Evolutionary conservation across 1,284 basidiomycete genomes (phyloP).

Genomic region (Sporisorium iseilematis-ciliati): DNA sequence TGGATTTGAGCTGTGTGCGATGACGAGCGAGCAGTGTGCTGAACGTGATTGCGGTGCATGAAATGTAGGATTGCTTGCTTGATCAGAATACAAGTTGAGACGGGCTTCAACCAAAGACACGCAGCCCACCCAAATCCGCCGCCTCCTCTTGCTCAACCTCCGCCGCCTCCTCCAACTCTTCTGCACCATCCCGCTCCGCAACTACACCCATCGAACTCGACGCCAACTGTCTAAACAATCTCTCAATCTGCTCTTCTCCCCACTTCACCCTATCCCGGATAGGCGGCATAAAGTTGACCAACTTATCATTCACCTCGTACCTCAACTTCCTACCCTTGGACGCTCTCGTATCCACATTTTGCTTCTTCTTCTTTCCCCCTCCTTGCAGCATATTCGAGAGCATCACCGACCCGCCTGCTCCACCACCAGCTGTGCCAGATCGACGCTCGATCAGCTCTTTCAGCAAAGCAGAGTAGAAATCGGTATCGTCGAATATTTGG

Average conservation of each 20-base stretch:
- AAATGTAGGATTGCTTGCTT: not conserved
- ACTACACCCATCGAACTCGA: constrained; percentile 20
- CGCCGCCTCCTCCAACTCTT: constrained; percentile 13
- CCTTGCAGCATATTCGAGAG: constrained; percentile 14
- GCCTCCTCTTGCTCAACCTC: constrained; percentile 19
- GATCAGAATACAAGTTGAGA: not conserved
- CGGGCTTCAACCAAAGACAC: constrained; percentile 33
- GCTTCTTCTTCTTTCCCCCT: constrained; percentile 50
- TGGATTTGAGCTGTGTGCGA: too few species aligned
- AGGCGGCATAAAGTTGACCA: constrained; percentile 68
- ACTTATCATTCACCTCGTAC: constrained; percentile 67
- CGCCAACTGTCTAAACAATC: constrained; percentile 61
- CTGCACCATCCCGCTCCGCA: constrained; percentile 5
- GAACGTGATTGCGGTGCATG: not conserved
- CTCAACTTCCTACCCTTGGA: constrained; percentile 65
- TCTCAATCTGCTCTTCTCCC: constrained; percentile 59
- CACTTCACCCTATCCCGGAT: constrained; percentile 52
- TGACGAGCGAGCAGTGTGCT: too few species aligned
- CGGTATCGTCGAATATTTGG: constrained; percentile 67
- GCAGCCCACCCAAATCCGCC: constrained; percentile 30
- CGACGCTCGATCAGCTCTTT: constrained; percentile 65
- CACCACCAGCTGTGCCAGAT: constrained; percentile 17
- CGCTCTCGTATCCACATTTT: constrained; percentile 60
- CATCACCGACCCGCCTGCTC: constrained; percentile 20
- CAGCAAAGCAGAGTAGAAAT: constrained; percentile 65